phyloP scores from a whole-genome alignment of 306 rosid genomes.

The Sicyos baderoa region DNA sequence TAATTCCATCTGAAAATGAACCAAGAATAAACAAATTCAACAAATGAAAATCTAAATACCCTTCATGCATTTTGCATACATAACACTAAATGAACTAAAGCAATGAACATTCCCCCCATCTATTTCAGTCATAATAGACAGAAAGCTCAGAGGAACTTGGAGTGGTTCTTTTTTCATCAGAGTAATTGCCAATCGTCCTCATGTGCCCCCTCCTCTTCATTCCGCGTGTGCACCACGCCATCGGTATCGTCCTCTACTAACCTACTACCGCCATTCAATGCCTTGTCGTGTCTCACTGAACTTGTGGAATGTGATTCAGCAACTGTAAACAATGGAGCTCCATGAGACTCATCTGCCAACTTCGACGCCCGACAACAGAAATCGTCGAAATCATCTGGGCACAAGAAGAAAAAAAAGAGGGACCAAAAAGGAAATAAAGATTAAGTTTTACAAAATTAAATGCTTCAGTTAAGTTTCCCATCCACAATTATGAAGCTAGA shows the following conservation, averaged over 20 bases:
- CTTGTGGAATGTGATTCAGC: constrained; percentile 41
- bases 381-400: constrained; percentile 70
- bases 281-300: constrained; percentile 33
- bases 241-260: constrained; percentile 25
- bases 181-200: constrained; percentile 93
- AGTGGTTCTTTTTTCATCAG: constrained; percentile 19
- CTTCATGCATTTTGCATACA: neutral
- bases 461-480: neutral
- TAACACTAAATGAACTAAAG: constrained; percentile 12
- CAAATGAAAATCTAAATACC: too few relatives aligned
- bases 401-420: too few relatives aligned
- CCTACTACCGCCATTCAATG: constrained; percentile 25
- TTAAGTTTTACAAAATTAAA: constrained; percentile 8
- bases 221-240: constrained; percentile 18
- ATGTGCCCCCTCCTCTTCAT: constrained; percentile 25
- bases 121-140: neutral
- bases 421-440: neutral
- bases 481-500: constrained; percentile 14
- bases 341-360: constrained; percentile 71
- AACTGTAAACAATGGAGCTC: constrained; percentile 90
- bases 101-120: constrained; percentile 2
- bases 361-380: constrained; percentile 71
- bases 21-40: neutral
- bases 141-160: neutral
- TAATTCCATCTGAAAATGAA: neutral